phyloP scores from a whole-genome alignment of 2,329 filamentous ascomycete genomes.

The Epichloe typhina region DNA sequence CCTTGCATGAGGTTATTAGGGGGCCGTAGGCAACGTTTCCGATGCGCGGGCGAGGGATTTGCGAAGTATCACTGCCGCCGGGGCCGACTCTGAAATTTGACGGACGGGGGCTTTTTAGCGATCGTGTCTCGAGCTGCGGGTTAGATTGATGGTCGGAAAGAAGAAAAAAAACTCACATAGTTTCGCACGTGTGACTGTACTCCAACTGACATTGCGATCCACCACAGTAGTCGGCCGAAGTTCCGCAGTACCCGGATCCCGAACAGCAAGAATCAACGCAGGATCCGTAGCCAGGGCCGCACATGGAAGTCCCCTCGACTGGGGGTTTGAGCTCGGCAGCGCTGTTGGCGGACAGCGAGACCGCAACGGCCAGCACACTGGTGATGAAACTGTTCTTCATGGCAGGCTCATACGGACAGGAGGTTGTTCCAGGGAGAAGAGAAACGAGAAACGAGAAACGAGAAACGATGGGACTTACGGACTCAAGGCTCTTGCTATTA shows the following conservation, averaged over 20 bases:
- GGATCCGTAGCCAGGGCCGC: conserved; percentile 22
- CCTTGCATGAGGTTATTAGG: conserved; percentile 22
- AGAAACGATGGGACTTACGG: not conserved
- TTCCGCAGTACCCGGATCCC: conserved; percentile 25
- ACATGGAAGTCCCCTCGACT: conserved; percentile 5
- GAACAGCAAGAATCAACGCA: conserved; percentile 25
- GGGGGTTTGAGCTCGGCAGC: not conserved
- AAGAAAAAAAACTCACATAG: conserved; percentile 20
- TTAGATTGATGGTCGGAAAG: too few relatives aligned
- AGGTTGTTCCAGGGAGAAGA: not conserved
- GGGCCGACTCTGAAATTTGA: conserved; percentile 7
- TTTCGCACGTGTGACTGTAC: conserved; percentile 27
- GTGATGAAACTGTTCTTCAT: not conserved
- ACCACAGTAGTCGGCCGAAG: conserved; percentile 19
- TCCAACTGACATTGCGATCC: conserved; percentile 26
- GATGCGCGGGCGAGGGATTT: conserved; percentile 17
- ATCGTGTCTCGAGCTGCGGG: too few relatives aligned
- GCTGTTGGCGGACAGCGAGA: not conserved
- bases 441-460: not conserved
- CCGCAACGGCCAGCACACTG: not conserved
- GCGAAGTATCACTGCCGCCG: conserved; percentile 18
- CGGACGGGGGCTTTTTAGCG: too few relatives aligned
- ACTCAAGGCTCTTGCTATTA: not conserved
- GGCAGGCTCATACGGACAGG: not conserved
- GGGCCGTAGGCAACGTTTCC: conserved; percentile 23